Evolutionary conservation across 1,139 yeast genomes (phyloP), one percentile per base, ranked within the genome.

Genomic region (Blastobotrys arbuscula): DNA sequence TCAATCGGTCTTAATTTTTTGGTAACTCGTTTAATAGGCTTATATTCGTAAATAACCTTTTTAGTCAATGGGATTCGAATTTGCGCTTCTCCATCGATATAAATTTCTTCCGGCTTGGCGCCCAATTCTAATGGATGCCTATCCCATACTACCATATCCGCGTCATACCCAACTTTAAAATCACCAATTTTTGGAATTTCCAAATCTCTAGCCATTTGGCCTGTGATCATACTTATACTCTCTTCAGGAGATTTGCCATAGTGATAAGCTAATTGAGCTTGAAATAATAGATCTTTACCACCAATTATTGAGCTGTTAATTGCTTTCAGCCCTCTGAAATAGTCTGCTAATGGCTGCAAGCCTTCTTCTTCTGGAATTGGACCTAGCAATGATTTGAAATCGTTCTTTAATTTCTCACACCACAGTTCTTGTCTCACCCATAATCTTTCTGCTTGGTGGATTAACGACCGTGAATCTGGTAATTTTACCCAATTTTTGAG

Each of bases 101-200:
- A 50, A 7, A 53, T 53, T 38, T 53, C 50, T 36, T 47, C 30
- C 15, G 56, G 54, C 23, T 41, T 45, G 6, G 56, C 56, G 2
- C 53, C 55, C 16, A 39, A 24, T 26, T 49, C 37, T 35, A 53
- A 36, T 13, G 56, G 56, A 36, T 50, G 53, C n/a, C 46, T 40
- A 35, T 47, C 48, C 56, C 56, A 53, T 13, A 53, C 47, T 13
- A 53, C 45, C n/a, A 53, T 20, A 42, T 53, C 56, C 1, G 56
- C 56, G 38, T 53, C 56, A 36, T 48, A 53, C 2, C 55, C 55
- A 8, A 45, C 23, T 26, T 50, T 41, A 9, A 53, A 26, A 36
- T 35, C 49, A 7, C 56, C 56, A 38, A 53, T 44, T 15, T 49
- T 33, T 13, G 36, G 44, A n/a, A 53, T 42, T 7, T 48, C 43